phyloP scores from a whole-genome alignment of 805 yeast species.

The Lachancea kluyveri region DNA sequence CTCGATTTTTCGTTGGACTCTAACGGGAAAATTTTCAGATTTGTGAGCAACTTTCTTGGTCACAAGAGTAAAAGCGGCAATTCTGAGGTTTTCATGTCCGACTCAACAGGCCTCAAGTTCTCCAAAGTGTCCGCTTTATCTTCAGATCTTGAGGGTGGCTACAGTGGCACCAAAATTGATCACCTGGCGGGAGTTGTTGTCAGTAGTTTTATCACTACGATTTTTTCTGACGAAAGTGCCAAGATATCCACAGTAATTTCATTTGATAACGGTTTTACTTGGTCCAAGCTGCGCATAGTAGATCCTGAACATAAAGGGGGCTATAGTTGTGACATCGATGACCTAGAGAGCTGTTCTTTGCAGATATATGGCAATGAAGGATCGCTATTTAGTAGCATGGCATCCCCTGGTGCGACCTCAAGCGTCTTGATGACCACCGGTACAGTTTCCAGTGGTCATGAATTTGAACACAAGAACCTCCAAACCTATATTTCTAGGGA shows the following conservation, averaged over 20 bases:
- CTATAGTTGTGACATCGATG: slow-evolving; percentile 23
- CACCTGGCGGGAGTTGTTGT: slow-evolving; percentile 2
- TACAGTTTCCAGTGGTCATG: slow-evolving; percentile 12
- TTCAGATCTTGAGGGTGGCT: slow-evolving; percentile 3
- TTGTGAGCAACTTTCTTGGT: slow-evolving; percentile 13
- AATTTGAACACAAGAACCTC: slow-evolving; percentile 4
- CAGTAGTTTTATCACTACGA: slow-evolving; percentile 1
- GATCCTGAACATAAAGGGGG: slow-evolving; percentile 36
- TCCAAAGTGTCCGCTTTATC: slow-evolving; percentile 3
- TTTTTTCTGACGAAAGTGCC: too few species aligned
- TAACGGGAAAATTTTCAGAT: slow-evolving; percentile 21
- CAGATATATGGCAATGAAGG: slow-evolving; percentile 33
- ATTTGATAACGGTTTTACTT: slow-evolving; percentile 46
- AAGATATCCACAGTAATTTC: slow-evolving; percentile 36
- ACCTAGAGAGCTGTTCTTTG: slow-evolving; percentile 44
- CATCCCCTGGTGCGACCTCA: slow-evolving; percentile 38
- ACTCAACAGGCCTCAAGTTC: slow-evolving; percentile 28
- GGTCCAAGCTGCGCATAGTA: slow-evolving; percentile 42
- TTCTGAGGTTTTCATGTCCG: slow-evolving; percentile 22
- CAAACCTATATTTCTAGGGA: slow-evolving; percentile 64
- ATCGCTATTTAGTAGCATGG: neutral
- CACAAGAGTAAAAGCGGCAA: too few species aligned
- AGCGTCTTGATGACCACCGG: slow-evolving; percentile 35
- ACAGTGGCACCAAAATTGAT: slow-evolving; percentile 1
- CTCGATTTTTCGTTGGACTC: slow-evolving; percentile 23